Base-by-base conservation (phyloP, 805 yeast genomes). In the Lipomyces yamanashiensis region DNA sequence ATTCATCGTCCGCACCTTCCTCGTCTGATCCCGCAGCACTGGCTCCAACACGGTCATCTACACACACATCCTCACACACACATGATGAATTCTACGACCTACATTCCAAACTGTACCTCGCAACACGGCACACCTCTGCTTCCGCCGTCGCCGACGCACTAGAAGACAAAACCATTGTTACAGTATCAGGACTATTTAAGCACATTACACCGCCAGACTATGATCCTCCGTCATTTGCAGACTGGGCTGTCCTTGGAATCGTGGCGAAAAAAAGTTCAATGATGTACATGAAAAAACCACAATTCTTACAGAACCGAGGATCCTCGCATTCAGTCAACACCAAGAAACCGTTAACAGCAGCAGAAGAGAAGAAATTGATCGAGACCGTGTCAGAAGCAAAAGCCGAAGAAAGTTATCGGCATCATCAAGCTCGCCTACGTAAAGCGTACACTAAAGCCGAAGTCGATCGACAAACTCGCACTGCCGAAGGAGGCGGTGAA, bases 181-280 rank as follows among this genome's bases (percentile, higher is more conserved):
- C 88, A 47, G 73, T 90, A 1, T 82, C 82, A 9, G 85, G 86
- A 67, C 73, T 88, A 1, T 80, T 84, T 68, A 87, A 90, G 1
- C 85, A 86, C 67, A 85, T 92, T 0, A 68, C 74, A 36, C 87
- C 95, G 1, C 95, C 96, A 0, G 78, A 83, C 21, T 92, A 83
- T 71, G 73, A 76, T 6, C 88, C 88, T 53, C 96, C 97, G 0
- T 76, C 77, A 1, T 87, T 87, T 70, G 76, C 87, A 2, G 92
- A 92, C 72, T 92, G 91, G 88, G 87, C 87, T n/a, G 82, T 86
- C 1, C 71, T 87, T n/a, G 98, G 96, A 0, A 79, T 89, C 1
- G 78, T 92, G 0, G 77, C 85, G 4, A 71, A 73, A 21, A 91
- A 91, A 71, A 77, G 85, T 4, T 83, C 79, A 7, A 80, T 87